These are phyloP conservation scores for Suhomyces kunorum DNA, from an alignment of 1,139 yeast genomes.

Conservation along the genomic window DNA sequence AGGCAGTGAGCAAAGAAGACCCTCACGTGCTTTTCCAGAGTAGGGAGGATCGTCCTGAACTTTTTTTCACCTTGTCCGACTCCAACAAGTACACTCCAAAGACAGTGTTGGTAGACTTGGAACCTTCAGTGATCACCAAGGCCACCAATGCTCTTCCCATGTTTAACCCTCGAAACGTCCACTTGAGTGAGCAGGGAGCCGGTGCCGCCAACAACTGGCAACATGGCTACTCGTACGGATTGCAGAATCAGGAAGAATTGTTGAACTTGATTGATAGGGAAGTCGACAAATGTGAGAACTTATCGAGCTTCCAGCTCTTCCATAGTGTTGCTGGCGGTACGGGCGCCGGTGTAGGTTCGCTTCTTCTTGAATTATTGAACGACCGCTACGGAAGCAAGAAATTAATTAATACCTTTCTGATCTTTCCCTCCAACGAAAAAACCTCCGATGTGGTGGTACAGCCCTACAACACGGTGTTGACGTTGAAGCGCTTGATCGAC, in stretches of 20 bases:
- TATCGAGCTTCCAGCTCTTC: constrained; percentile 85
- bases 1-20: constrained; percentile 4
- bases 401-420: constrained; percentile 78
- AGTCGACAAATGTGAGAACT: constrained; percentile 84
- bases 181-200: constrained; percentile 74
- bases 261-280: constrained; percentile 86
- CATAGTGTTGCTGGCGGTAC: constrained; percentile 99
- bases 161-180: constrained; percentile 83
- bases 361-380: constrained; percentile 69
- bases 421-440: constrained; percentile 75
- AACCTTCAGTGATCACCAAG: constrained; percentile 83
- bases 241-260: constrained; percentile 65
- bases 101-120: constrained; percentile 80
- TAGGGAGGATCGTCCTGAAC: constrained; percentile 74
- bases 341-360: constrained; percentile 93
- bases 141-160: constrained; percentile 60
- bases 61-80: constrained; percentile 80
- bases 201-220: constrained; percentile 99
- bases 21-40: neutral
- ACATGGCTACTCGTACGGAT: constrained; percentile 81
- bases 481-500: constrained; percentile 78
- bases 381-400: constrained; percentile 83
- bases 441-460: constrained; percentile 96
- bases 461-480: constrained; percentile 86
- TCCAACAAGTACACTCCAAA: constrained; percentile 80